Base-by-base conservation (phyloP, 352 stramenopile genomes). In the Phytopythium ostracodes region DNA sequence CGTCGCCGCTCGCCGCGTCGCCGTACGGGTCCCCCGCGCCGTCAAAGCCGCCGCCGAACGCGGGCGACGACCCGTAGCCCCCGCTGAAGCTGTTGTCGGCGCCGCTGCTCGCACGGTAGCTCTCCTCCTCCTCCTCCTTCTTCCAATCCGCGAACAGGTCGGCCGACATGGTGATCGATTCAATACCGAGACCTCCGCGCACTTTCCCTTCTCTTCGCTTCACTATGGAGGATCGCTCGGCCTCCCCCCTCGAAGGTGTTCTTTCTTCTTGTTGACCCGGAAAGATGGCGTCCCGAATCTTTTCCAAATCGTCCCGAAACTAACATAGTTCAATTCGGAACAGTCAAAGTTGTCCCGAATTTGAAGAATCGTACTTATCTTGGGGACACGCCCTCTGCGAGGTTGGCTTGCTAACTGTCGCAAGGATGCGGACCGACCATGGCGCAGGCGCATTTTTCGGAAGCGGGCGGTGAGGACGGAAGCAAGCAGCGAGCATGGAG, bases 61-160 rank as follows among this genome's bases (percentile, higher is more conserved):
- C 72, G 15, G 71, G 70, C 29, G 80, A 78, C 27, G 79, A 77
- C 53, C 84, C 84, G 53, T 63, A 64, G 46, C 68, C 62, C 29
- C 59, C 56, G 25, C 63, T 61, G 22, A 65, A 70, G 27, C 53
- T 58, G n/a, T 54, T 62, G 54, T 67, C 60, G 11, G 43, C 33
- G 63, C 57, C 60, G 24, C 50, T 49, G n/a, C 58, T 57, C n/a
- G 52, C 56, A 46, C 61, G 53, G 64, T 61, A 59, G 56, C 65
- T 68, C 56, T 75, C 62, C 10, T 64, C 33, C 63, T 81, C 75
- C 71, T 92, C 79, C 62, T 96, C 87, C 40, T 91, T 90, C 74
- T 90, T 84, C 87, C 87, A 96, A 72, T 96, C 87, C 40, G 87
- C 87, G 67, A 96, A 96, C 51, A 96, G 76, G 77, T 96, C 87